These are phyloP conservation scores for Alopecurus myosuroides DNA, from an alignment of 176 grass and related monocot genomes.

Conservation along the genomic window DNA sequence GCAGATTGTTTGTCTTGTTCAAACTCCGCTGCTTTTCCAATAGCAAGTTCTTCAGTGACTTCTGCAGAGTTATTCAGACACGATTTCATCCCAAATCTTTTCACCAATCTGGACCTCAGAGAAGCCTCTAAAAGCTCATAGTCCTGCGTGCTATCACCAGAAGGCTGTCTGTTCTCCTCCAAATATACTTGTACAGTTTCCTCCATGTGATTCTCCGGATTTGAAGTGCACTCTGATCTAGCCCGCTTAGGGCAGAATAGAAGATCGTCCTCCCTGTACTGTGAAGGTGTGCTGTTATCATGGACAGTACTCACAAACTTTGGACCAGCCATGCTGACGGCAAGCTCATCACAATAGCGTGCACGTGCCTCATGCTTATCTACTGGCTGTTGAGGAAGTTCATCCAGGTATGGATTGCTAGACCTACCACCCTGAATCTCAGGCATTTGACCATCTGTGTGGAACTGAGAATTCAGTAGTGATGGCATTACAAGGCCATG, in stretches of 20 bases:
- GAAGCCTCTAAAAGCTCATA: slow-evolving; percentile 92
- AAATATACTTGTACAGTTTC: slow-evolving; percentile 32
- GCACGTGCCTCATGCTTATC: slow-evolving; percentile 48
- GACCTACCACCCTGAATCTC: slow-evolving; percentile 43
- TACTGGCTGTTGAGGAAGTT: slow-evolving; percentile 38
- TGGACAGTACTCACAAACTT: slow-evolving; percentile 35
- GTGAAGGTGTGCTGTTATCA: slow-evolving; percentile 36
- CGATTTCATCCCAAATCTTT: slow-evolving; percentile 60
- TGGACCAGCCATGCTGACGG: slow-evolving; percentile 37
- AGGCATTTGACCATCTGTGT: slow-evolving; percentile 30
- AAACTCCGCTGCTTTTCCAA: slow-evolving; percentile 26
- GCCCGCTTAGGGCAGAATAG: slow-evolving; percentile 18
- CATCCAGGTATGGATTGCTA: slow-evolving; percentile 34
- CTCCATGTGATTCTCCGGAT: slow-evolving; percentile 47
- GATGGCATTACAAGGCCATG: slow-evolving; percentile 40
- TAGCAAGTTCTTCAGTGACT: slow-evolving; percentile 32
- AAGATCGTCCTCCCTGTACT: slow-evolving; percentile 54
- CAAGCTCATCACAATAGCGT: slow-evolving; percentile 37
- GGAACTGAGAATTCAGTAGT: slow-evolving; percentile 27
- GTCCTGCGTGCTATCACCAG: slow-evolving; percentile 41
- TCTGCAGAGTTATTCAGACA: slow-evolving; percentile 33
- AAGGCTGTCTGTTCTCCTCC: slow-evolving; percentile 43
- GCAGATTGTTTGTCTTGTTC: slow-evolving; percentile 26
- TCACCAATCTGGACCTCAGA: slow-evolving; percentile 86
- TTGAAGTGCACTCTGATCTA: slow-evolving; percentile 28